Evolutionary conservation across 768 basidiomycete genomes (phyloP).

Genomic region (Suillus sp.): DNA sequence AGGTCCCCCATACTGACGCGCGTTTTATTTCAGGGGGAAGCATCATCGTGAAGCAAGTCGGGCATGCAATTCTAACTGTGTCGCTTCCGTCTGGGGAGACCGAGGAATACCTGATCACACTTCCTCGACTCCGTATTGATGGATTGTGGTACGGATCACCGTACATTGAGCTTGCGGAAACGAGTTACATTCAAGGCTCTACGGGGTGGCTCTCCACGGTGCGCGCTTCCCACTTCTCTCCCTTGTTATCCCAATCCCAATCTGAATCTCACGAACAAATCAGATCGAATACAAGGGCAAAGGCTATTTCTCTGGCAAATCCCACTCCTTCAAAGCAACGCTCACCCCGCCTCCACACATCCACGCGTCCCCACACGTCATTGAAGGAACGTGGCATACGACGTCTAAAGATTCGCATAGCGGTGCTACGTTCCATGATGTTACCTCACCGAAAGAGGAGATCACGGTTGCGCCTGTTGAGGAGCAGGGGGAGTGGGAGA

Average conservation of each 20-base stretch:
- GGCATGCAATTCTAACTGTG: conserved; percentile 85
- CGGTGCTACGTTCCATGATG: conserved; percentile 72
- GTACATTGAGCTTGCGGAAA: conserved; percentile 88
- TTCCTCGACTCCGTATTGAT: conserved; percentile 90
- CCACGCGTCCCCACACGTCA: conserved; percentile 47
- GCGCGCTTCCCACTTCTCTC: conserved; percentile 18
- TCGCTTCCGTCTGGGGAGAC: conserved; percentile 53
- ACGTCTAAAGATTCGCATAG: conserved; percentile 52
- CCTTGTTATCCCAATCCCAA: conserved; percentile 15
- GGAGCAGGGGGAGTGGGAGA: conserved; percentile 83
- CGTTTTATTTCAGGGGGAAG: conserved; percentile 49
- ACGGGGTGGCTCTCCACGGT: conserved; percentile 61
- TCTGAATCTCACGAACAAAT: conserved; percentile 41
- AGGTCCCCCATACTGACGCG: conserved; percentile 6
- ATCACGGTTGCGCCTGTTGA: conserved; percentile 63
- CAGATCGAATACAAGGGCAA: conserved; percentile 94
- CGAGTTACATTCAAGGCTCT: conserved; percentile 74
- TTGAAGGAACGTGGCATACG: conserved; percentile 84
- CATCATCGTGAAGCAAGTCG: conserved; percentile 92
- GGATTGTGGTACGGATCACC: conserved; percentile 91
- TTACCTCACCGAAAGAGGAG: conserved; percentile 72
- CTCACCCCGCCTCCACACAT: conserved; percentile 53
- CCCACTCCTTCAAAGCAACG: conserved; percentile 89
- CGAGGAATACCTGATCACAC: conserved; percentile 86
- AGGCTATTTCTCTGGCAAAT: conserved; percentile 92